These are phyloP conservation scores for Picea engelmannii DNA, from an alignment of 83 land plant species.

Conservation along the genomic window DNA sequence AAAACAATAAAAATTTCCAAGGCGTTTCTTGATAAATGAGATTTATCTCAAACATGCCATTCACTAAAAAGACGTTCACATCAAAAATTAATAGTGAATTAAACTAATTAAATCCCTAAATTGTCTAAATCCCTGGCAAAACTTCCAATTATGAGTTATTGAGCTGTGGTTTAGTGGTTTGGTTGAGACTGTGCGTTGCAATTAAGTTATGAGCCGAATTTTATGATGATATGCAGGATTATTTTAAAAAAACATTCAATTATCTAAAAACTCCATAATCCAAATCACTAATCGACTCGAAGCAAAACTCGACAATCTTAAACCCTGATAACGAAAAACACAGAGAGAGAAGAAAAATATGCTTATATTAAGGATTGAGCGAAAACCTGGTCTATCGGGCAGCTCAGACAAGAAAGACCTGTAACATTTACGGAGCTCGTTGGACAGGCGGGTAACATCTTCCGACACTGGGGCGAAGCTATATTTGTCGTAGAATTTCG, in stretches of 20 bases:
- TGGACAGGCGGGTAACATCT: slow-evolving; percentile 52
- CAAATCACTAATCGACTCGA: neutral
- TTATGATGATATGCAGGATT: too few relatives aligned
- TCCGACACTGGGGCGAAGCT: slow-evolving; percentile 55
- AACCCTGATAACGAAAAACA: neutral
- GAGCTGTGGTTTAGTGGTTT: too few relatives aligned
- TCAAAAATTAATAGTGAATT: too few relatives aligned
- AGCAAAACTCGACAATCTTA: neutral
- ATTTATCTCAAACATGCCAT: too few relatives aligned
- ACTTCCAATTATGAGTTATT: too few relatives aligned
- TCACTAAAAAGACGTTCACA: too few relatives aligned
- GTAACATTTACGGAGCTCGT: slow-evolving; percentile 32
- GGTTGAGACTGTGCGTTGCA: too few relatives aligned
- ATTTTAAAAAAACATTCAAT: too few relatives aligned
- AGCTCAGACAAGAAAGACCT: neutral
- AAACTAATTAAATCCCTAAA: too few relatives aligned
- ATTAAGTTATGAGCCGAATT: too few relatives aligned
- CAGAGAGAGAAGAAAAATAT: neutral
- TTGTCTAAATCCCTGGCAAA: too few relatives aligned
- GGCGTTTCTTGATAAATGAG: neutral
- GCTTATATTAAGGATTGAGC: neutral
- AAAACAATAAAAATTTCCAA: neutral
- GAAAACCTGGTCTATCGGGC: neutral
- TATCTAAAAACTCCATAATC: too few relatives aligned
- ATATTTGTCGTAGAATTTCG: slow-evolving; percentile 85